Base-by-base conservation (phyloP, 1,284 basidiomycete species). In the Heterobasidion annosum region DNA sequence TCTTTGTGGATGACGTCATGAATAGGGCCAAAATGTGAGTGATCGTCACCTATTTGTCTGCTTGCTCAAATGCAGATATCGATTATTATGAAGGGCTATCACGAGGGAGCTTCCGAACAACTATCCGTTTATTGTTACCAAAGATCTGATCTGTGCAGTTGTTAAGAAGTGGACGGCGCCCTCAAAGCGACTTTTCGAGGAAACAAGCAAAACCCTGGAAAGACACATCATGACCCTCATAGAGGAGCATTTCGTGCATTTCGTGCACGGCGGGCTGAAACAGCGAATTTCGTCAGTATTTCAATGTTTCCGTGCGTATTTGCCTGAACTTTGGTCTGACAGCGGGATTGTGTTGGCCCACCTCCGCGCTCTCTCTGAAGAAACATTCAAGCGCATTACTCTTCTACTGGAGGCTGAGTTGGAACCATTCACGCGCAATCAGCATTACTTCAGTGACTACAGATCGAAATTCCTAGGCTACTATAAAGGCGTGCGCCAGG, bases 101-200 rank as follows among this genome's bases (percentile, higher is more conserved):
- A 84, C 84, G 0, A 79, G 85, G 4, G 84, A 89, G 62, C 71
- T 89, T 0, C 85, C 86, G 0, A 81, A 77, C 13, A 77, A 79
- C 57, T 80, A 76, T 56, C 86, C 86, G 0, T 88, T 84, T 58
- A 70, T 78, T 0, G 82, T 86, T 0, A 79, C 80, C 33, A 62
- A 73, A 5, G 57, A 63, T 0, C 80, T 77, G 48, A 83, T 90
- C 48, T 56, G 64, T 1, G 56, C 65, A 1, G 66, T 80, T 18
- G 73, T 76, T 9, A 52, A 65, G 15, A 58, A 70, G 48, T 90
- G 88, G 88, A 58, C 59, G 1, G 52, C 19, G 0, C 81, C 85
- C 0, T 71, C 80, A 0, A 62, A 70, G 12, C 34, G 61, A 0
- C 72, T 85, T n/a, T 82, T 83, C 57, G 72, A 76, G 0, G 55